Conservation (phyloP, 345 rosid genomes). For the Citrus medica region DNA sequence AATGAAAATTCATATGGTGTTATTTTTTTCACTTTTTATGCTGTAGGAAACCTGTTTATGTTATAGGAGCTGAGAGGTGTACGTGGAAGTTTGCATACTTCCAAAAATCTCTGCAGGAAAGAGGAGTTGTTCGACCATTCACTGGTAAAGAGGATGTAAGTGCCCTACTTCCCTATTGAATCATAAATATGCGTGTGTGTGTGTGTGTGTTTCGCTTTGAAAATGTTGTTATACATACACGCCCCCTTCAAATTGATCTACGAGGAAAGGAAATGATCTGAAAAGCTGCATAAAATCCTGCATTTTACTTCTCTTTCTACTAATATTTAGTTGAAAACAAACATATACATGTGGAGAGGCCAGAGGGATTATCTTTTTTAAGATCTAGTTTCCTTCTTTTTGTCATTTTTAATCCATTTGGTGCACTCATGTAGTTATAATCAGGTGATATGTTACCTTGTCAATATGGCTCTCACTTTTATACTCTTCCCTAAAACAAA, state of each 20-base stretch:
- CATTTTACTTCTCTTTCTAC: neutral
- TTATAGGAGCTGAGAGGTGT: conserved; percentile 76
- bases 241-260: neutral
- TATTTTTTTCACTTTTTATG: conserved; percentile 2
- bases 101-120: conserved; percentile 63
- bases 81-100: conserved; percentile 83
- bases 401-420: neutral
- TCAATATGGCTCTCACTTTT: neutral
- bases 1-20: neutral
- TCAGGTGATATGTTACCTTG: neutral
- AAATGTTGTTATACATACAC: neutral
- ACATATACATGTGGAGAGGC: neutral
- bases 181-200: neutral
- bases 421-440: neutral
- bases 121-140: conserved; percentile 70
- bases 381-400: neutral
- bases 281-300: neutral
- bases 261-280: neutral
- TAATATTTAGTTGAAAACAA: neutral
- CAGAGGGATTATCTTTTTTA: neutral
- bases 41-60: conserved; percentile 82
- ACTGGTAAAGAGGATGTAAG: conserved; percentile 85
- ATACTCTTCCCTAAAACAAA: neutral
- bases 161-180: conserved; percentile 13
- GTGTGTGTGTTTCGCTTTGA: neutral